Evolutionary conservation across 192 early-diverging fungal genomes (phyloP).

Genomic region (Martensiomyces pterosporus): DNA sequence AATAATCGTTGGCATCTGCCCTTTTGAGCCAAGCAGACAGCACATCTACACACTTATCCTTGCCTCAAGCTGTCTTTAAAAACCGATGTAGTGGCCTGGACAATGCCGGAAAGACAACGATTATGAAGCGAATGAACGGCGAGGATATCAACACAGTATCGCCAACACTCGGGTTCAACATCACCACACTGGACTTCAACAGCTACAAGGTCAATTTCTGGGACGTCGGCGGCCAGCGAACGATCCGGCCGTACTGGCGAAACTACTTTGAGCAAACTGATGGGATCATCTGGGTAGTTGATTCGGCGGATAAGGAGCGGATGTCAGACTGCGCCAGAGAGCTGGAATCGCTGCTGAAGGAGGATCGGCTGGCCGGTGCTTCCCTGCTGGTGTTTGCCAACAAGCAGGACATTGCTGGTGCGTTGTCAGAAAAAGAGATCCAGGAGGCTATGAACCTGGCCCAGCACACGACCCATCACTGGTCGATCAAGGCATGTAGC

Average conservation of each 20-base stretch:
- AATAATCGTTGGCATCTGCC: no score
- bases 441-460: constrained; percentile 66
- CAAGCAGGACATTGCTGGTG: constrained; percentile 92
- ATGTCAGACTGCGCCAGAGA: constrained; percentile 79
- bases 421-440: constrained; percentile 69
- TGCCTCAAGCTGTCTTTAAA: no score
- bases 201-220: constrained; percentile 83
- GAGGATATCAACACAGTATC: constrained; percentile 86
- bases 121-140: constrained; percentile 92
- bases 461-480: constrained; percentile 80
- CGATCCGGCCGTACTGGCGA: constrained; percentile 96
- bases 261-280: constrained; percentile 99
- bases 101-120: constrained; percentile 99
- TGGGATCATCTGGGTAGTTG: constrained; percentile 96
- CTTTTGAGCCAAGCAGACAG: no score
- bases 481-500: constrained; percentile 87
- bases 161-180: constrained; percentile 97
- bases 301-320: constrained; percentile 81
- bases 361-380: constrained; percentile 92
- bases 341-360: constrained; percentile 70
- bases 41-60: no score
- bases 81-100: no score
- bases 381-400: constrained; percentile 94
- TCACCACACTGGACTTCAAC: constrained; percentile 77
- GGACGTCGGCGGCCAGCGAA: constrained; percentile 98